These are phyloP conservation scores for Zymoseptoria brevis DNA, from an alignment of 2,329 filamentous ascomycete species.

Conservation along the genomic window DNA sequence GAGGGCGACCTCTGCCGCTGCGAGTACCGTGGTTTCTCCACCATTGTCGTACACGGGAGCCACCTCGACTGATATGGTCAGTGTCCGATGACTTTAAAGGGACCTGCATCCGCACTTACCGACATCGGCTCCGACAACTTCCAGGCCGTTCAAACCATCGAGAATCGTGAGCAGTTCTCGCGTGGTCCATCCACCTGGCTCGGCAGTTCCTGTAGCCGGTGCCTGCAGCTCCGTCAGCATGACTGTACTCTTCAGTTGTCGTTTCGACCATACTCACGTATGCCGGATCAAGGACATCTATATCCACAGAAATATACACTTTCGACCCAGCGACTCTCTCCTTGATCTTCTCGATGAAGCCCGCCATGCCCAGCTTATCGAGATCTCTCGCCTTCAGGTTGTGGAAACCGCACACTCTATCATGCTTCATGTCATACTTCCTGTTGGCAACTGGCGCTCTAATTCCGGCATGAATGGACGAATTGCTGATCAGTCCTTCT, in stretches of 20 bases:
- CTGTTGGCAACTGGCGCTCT: conserved; percentile 45
- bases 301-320: conserved; percentile 51
- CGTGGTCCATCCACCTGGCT: conserved; percentile 55
- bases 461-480: conserved; percentile 55
- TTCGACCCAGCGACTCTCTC: conserved; percentile 44
- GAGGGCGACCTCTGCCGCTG: conserved; percentile 48
- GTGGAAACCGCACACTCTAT: conserved; percentile 51
- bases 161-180: conserved; percentile 52
- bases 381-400: conserved; percentile 50
- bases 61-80: conserved; percentile 44
- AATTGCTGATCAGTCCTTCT: conserved; percentile 51
- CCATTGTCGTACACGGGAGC: conserved; percentile 52
- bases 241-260: neutral
- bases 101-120: conserved; percentile 26
- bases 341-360: conserved; percentile 43
- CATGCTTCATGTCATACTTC: conserved; percentile 48
- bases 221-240: conserved; percentile 27
- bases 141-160: conserved; percentile 50
- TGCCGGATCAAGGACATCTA: conserved; percentile 50
- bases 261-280: conserved; percentile 22
- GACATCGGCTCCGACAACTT: conserved; percentile 53
- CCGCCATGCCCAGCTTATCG: conserved; percentile 41
- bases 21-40: conserved; percentile 50
- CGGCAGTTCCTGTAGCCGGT: conserved; percentile 51
- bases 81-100: neutral